These are phyloP conservation scores for Diaporthe ilicicola DNA, from an alignment of 2,329 filamentous ascomycete species.

Conservation along the genomic window DNA sequence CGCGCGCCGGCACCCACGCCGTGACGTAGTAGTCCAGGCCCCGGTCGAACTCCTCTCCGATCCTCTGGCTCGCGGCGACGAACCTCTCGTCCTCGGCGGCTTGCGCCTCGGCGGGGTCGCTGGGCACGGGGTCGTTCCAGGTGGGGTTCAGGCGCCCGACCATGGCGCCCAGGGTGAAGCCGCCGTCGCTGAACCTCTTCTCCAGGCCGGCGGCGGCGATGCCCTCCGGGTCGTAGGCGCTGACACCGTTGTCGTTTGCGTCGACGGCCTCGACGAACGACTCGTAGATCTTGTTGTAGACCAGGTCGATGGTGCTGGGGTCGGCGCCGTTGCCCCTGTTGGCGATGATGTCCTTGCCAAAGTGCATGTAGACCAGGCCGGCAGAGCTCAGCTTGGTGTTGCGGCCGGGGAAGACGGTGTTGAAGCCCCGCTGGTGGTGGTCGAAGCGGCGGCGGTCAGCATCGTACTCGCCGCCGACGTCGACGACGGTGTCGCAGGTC, in stretches of 20 bases:
- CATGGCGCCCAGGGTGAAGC: constrained; percentile 84
- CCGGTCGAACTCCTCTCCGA: constrained; percentile 87
- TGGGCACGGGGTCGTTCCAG: constrained; percentile 73
- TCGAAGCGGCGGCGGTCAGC: constrained; percentile 81
- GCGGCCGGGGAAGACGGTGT: constrained; percentile 83
- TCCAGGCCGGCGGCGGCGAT: constrained; percentile 75
- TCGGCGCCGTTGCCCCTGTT: constrained; percentile 65
- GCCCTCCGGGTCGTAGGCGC: constrained; percentile 76
- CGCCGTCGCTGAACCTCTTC: constrained; percentile 85
- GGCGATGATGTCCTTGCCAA: constrained; percentile 84
- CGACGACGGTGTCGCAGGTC: constrained; percentile 92
- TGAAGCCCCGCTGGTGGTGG: constrained; percentile 95
- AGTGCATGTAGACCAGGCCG: constrained; percentile 95
- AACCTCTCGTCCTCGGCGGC: constrained; percentile 84
- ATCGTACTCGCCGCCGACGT: constrained; percentile 97
- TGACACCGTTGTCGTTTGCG: constrained; percentile 96
- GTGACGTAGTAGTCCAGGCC: constrained; percentile 79
- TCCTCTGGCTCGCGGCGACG: constrained; percentile 77
- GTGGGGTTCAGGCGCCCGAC: constrained; percentile 83
- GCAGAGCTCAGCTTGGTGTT: constrained; percentile 92
- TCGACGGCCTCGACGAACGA: constrained; percentile 96
- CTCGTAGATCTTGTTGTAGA: constrained; percentile 91
- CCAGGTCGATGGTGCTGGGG: constrained; percentile 72
- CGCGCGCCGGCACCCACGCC: constrained; percentile 88
- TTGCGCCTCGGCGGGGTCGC: constrained; percentile 68